These are phyloP conservation scores for Knoxia roxburghii DNA, from an alignment of 257 asterid species.

Conservation along the genomic window DNA sequence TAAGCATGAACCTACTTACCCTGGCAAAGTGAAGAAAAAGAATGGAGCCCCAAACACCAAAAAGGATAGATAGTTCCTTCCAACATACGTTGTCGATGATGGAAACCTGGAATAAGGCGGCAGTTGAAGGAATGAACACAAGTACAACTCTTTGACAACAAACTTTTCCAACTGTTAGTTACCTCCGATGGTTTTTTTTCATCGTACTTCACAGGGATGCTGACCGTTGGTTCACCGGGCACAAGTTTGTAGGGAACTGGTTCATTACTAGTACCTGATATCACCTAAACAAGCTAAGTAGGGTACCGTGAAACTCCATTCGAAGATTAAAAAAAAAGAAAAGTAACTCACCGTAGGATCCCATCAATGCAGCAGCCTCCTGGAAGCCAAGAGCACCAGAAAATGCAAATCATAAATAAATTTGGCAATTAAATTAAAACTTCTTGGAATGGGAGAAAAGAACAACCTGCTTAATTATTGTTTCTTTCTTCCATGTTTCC, in stretches of 20 bases:
- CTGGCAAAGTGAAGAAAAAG: slow-evolving; percentile 71
- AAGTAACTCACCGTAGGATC: slow-evolving; percentile 43
- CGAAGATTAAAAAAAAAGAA: slow-evolving; percentile 2
- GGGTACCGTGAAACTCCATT: background rate
- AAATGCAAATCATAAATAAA: background rate
- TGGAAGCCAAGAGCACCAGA: slow-evolving; percentile 14
- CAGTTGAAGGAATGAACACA: slow-evolving; percentile 3
- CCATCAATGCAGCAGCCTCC: slow-evolving; percentile 58
- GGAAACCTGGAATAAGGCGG: slow-evolving; percentile 43
- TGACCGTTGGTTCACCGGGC: slow-evolving; percentile 56
- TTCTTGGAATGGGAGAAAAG: background rate
- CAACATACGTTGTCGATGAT: slow-evolving; percentile 73
- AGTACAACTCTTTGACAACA: background rate
- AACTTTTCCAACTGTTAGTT: slow-evolving; percentile 9
- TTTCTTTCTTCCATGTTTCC: slow-evolving; percentile 93
- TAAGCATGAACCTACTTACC: slow-evolving; percentile 25
- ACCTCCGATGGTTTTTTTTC: slow-evolving; percentile 48
- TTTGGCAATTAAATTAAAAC: background rate
- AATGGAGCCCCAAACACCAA: slow-evolving; percentile 66
- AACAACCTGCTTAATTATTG: slow-evolving; percentile 67
- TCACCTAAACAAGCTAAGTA: background rate
- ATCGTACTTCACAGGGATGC: slow-evolving; percentile 24
- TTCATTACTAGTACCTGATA: slow-evolving; percentile 43
- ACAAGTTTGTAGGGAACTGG: slow-evolving; percentile 68
- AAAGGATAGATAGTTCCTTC: slow-evolving; percentile 84